Evolutionary conservation across 768 basidiomycete genomes (phyloP), one percentile per base, ranked within the genome.

Genomic region (Galerina marginata): DNA sequence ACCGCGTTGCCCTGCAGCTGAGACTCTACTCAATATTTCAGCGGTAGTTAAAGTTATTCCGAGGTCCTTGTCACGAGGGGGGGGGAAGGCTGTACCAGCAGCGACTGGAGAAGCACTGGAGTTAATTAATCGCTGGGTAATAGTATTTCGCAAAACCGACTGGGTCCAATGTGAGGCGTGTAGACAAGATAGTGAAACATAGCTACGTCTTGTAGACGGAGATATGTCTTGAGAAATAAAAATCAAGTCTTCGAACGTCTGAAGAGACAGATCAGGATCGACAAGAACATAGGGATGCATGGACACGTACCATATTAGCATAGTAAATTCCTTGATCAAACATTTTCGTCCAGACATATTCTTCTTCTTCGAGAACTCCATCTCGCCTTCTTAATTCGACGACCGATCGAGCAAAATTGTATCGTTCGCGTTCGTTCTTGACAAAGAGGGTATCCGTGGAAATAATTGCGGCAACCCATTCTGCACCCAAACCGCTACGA

Each of bases 251-350:
- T 95, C 93, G 69, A 91, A 85, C 11, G 83, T 76, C 94, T 95
- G 68, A n/a, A 48, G 62, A 52, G 56, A 15, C 58, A 45, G 61
- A 33, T 40, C 10, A 39, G 12, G 20, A 15, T 12, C 37, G 4
- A 33, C 15, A 46, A 4, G 12, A 33, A 38, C 12, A 33, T 42
- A 50, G 20, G 16, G 9, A 44, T 33, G 25, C 14, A 39, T 40
- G 40, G 44, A 2, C 37, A 73, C 81, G 49, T 61, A 93, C 93
- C 91, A 96, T 91, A 69, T 95, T 93, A 4, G 83, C 77, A 71
- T 96, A 96, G 72, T 94, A 90, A 6, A 96, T 92, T 9, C 91
- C 91, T 25, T 84, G 75, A 43, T 81, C 74, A 69, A 98, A 96
- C 69, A 96, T 80, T 47, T 73, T 80, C 15, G 75, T 78, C 85